Evolutionary conservation across 129 eudicot species (phyloP).

Genomic region (Flaveria robusta): DNA sequence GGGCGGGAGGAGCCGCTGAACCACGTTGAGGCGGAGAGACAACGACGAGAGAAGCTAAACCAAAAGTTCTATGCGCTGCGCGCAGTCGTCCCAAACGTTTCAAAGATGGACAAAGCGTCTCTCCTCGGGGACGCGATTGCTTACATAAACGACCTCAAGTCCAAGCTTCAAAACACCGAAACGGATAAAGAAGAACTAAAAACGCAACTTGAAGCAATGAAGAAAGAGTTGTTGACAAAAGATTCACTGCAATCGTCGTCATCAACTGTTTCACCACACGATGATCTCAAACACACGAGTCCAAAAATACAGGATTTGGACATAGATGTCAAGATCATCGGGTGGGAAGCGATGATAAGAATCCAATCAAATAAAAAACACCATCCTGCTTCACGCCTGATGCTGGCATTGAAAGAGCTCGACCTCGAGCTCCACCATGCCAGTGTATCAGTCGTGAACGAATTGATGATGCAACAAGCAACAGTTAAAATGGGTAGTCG

Average conservation of each 20-base stretch:
- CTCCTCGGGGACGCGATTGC: conserved; percentile 88
- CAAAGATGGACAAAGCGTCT: conserved; percentile 95
- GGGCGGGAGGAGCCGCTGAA: conserved; percentile 95
- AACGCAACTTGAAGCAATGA: conserved; percentile 47
- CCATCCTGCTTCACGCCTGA: conserved; percentile 82
- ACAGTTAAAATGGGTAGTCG: conserved; percentile 79
- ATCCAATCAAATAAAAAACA: conserved; percentile 64
- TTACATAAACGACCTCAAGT: conserved; percentile 79
- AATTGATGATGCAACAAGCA: conserved; percentile 88
- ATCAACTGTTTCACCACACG: conserved; percentile 25
- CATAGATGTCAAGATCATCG: conserved; percentile 74
- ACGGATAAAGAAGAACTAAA: conserved; percentile 59
- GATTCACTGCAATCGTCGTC: conserved; percentile 35
- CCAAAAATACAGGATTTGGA: conserved; percentile 45
- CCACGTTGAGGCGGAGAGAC: conserved; percentile 93
- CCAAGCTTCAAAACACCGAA: conserved; percentile 49
- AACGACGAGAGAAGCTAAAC: conserved; percentile 81
- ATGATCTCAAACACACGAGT: conserved; percentile 32
- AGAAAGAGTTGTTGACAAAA: conserved; percentile 49
- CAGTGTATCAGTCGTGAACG: conserved; percentile 81
- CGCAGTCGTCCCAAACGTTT: conserved; percentile 87
- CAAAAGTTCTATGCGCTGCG: conserved; percentile 83
- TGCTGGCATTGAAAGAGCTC: conserved; percentile 71
- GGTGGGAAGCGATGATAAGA: conserved; percentile 82
- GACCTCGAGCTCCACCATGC: conserved; percentile 88